Evolutionary conservation across 1,284 basidiomycete species (phyloP).

Genomic region (Phellopilus nigrolimitatus): DNA sequence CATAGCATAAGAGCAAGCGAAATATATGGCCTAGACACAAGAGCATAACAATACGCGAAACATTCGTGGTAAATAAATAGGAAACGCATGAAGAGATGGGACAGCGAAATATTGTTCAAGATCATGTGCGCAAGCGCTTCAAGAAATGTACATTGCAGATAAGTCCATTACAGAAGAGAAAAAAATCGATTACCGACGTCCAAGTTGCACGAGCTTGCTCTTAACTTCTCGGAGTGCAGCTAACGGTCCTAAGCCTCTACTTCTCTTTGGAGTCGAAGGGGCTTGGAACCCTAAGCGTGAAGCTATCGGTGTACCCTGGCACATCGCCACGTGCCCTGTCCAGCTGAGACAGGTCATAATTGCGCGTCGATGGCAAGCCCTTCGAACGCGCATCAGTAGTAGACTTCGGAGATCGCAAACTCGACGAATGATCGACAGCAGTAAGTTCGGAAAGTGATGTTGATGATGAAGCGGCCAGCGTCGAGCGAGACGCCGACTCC

Average conservation of each 20-base stretch:
- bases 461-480: slow-evolving; percentile 13
- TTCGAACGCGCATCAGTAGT: not conserved
- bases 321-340: slow-evolving; percentile 18
- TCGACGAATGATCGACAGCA: not conserved
- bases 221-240: slow-evolving; percentile 11
- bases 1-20: too few relatives aligned
- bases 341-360: slow-evolving; percentile 13
- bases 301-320: slow-evolving; percentile 3
- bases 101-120: slow-evolving; percentile 1
- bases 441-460: slow-evolving; percentile 12
- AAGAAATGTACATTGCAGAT: slow-evolving; percentile 3
- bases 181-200: slow-evolving; percentile 4
- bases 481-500: slow-evolving; percentile 2
- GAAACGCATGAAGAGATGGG: not conserved
- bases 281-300: not conserved
- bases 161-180: not conserved
- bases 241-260: not conserved
- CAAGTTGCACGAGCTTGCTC: slow-evolving; percentile 7
- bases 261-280: not conserved
- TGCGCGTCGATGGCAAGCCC: slow-evolving; percentile 15
- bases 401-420: not conserved
- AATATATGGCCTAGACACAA: not conserved
- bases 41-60: too few relatives aligned
- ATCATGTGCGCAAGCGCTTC: slow-evolving; percentile 2
- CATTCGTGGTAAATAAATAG: slow-evolving; percentile 2